phyloP scores from a whole-genome alignment of 345 rosid species.

The Boechera stricta region DNA sequence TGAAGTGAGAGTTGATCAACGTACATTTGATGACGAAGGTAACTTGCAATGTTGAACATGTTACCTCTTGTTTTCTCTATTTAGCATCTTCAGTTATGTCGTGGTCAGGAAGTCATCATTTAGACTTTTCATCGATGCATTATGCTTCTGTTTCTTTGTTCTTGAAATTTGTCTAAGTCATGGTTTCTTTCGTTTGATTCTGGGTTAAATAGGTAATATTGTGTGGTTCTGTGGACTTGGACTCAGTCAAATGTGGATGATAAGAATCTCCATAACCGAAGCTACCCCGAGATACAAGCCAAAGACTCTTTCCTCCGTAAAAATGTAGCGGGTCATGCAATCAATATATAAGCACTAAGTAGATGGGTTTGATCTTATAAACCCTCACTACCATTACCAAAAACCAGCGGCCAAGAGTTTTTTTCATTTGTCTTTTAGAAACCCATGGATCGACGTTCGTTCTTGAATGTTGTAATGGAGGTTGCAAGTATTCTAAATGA shows the following conservation, averaged over 20 bases:
- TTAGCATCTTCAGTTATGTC: constrained; percentile 1
- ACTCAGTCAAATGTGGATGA: constrained; percentile 1
- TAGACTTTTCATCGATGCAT: constrained; percentile 24
- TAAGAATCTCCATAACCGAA: neutral
- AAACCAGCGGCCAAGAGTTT: constrained; percentile 15
- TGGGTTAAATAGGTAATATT: constrained; percentile 12
- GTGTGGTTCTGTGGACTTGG: constrained; percentile 9
- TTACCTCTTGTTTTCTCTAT: constrained; percentile 9
- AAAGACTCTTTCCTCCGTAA: constrained; percentile 13
- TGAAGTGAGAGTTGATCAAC: neutral
- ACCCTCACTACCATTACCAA: constrained; percentile 9
- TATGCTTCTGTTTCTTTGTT: neutral
- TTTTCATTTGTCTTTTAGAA: neutral
- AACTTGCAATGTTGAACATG: constrained; percentile 1
- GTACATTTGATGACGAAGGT: neutral
- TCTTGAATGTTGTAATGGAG: constrained; percentile 33
- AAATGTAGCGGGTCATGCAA: constrained; percentile 3
- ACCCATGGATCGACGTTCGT: constrained; percentile 16
- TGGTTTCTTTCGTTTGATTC: constrained; percentile 6
- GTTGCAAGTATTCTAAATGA: constrained; percentile 47
- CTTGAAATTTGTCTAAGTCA: constrained; percentile 30
- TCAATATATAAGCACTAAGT: constrained; percentile 26
- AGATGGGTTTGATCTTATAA: constrained; percentile 20
- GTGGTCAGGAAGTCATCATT: neutral
- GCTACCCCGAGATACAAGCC: constrained; percentile 2